Evolutionary conservation across 148 eudicot species (phyloP), one percentile per base, ranked within the genome.

Genomic region (Rhododendron williamsianum): DNA sequence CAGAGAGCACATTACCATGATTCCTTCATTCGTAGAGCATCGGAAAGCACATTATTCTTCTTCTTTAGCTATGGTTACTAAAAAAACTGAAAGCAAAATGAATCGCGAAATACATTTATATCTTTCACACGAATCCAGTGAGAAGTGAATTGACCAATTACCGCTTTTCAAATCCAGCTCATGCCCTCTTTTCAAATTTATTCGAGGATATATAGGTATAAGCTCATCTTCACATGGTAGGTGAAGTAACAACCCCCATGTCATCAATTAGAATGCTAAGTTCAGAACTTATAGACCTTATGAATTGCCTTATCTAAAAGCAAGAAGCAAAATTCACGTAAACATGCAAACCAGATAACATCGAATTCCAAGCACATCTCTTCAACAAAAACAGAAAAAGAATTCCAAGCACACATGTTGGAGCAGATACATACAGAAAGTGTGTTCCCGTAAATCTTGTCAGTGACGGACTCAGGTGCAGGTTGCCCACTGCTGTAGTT

Each of bases 401-500:
- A 58, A 60, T 51, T 85, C 19, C 43, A 76, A 86, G 74, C 81
- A 56, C 10, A 33, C 19, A 86, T 58, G 35, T 67, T 12, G 30
- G 46, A 63, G 60, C 69, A 63, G 86, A 83, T 45, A 90, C 98
- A 46, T 97, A 95, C 99, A 72, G 98, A 94, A 73, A 94, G 96
- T 52, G 98, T 97, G 88, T 97, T 97, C 79, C 99, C 98, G 80
- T 97, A 97, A n/a, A 97, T 95, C 91, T 95, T 94, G 93, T 97
- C 99, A 63, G 99, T 97, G 85, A 97, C 95, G 35, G 98, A 94
- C 87, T 97, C 98, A 7, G 99, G 98, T 82, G 99, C 98, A 81
- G 99, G 99, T 90, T 97, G 99, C 84, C 98, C 99, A 72, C 99
- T 97, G 94, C 96, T 93, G 91, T 94, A 95, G 89, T 97, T 97